Conservation (phyloP, 805 yeast genomes). For the Candida succiphila region DNA sequence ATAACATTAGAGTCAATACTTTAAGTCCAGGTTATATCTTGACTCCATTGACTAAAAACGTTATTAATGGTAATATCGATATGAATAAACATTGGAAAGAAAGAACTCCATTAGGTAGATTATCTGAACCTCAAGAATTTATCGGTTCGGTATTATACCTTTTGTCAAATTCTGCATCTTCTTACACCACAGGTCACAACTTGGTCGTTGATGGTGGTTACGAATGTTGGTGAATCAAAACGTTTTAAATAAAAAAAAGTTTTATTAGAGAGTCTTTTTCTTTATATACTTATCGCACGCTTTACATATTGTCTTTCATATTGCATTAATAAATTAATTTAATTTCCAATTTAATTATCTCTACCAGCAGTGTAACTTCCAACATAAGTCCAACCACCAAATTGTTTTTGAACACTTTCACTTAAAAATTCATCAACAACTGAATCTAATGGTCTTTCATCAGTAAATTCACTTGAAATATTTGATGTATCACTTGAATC, state of each 20-base stretch:
- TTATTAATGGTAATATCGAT: conserved; percentile 44
- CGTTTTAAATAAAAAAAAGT: too few relatives aligned
- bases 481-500: conserved; percentile 85
- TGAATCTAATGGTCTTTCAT: conserved; percentile 87
- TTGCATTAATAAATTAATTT: too few relatives aligned
- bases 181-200: conserved; percentile 80
- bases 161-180: conserved; percentile 59
- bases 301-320: too few relatives aligned
- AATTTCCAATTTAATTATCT: neutral
- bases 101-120: conserved; percentile 66
- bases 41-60: conserved; percentile 70
- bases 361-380: conserved; percentile 29
- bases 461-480: conserved; percentile 87
- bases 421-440: conserved; percentile 89
- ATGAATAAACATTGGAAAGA: conserved; percentile 66
- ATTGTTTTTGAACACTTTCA: conserved; percentile 93
- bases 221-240: conserved; percentile 54
- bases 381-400: conserved; percentile 98
- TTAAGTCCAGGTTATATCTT: conserved; percentile 74
- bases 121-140: conserved; percentile 81
- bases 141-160: conserved; percentile 69
- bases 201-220: conserved; percentile 82
- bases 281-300: too few relatives aligned
- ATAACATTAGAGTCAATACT: conserved; percentile 67
- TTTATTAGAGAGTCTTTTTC: too few relatives aligned